Evolutionary conservation across 805 yeast genomes (phyloP).

Genomic region (Huiozyma sinensis): DNA sequence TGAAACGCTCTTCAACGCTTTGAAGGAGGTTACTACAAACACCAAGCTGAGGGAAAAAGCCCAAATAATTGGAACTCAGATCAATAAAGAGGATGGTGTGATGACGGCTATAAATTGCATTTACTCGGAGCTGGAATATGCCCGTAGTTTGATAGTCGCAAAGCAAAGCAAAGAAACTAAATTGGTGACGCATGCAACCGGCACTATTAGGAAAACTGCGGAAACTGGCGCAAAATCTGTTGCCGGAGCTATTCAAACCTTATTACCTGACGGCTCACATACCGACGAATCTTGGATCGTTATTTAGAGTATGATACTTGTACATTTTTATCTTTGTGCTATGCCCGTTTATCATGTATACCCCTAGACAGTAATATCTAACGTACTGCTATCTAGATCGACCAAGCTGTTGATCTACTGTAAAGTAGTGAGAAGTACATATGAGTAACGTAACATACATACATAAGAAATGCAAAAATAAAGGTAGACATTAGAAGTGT

Average conservation of each 20-base stretch:
- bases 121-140: constrained; percentile 73
- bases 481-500: no score
- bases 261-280: no score
- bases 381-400: no score
- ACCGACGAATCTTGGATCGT: no score
- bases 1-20: constrained; percentile 52
- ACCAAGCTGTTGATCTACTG: no score
- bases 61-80: constrained; percentile 45
- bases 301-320: no score
- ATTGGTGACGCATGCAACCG: not conserved
- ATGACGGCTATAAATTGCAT: constrained; percentile 61
- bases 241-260: not conserved
- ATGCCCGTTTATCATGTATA: no score
- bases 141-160: constrained; percentile 42
- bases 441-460: no score
- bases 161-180: constrained; percentile 18
- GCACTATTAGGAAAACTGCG: not conserved
- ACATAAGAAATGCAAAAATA: no score
- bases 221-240: constrained; percentile 6
- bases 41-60: constrained; percentile 62
- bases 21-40: constrained; percentile 58
- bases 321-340: no score
- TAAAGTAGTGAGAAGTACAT: no score
- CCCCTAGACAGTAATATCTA: no score
- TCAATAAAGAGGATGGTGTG: constrained; percentile 74